Conservation (phyloP, 345 rosid species). For the Corchorus olitorius region DNA sequence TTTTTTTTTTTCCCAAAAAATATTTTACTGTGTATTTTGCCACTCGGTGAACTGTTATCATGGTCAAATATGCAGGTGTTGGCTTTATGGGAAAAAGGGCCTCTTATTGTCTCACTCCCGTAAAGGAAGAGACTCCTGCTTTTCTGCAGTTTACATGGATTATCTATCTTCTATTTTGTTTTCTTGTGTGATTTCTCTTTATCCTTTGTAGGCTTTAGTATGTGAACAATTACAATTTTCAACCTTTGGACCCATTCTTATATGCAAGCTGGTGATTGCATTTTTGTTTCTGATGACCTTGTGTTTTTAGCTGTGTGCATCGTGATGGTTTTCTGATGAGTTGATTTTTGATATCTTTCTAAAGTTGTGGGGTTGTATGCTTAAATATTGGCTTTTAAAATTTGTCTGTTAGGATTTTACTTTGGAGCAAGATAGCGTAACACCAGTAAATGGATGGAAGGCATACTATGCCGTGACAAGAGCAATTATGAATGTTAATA, state of each 20-base stretch:
- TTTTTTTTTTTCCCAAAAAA: not conserved
- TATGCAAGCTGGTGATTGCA: not conserved
- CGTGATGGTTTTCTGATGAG: not conserved
- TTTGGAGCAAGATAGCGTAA: constrained; percentile 78
- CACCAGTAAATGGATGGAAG: constrained; percentile 93
- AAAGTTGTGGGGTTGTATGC: constrained; percentile 4
- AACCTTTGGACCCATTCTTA: not conserved
- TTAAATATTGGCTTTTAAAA: constrained; percentile 1
- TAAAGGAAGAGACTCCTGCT: constrained; percentile 1
- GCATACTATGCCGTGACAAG: constrained; percentile 96
- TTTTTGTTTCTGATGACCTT: not conserved
- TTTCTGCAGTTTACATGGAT: not conserved
- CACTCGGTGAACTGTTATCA: not conserved
- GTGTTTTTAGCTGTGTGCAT: not conserved
- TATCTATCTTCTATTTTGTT: not conserved
- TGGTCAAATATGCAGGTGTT: not conserved
- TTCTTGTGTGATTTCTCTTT: not conserved
- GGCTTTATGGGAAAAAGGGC: not conserved
- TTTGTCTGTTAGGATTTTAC: constrained; percentile 76
- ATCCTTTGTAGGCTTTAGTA: not conserved
- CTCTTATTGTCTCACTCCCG: not conserved
- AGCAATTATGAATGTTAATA: constrained; percentile 79
- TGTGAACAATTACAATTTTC: not conserved
- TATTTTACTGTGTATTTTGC: not conserved
- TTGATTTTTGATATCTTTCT: constrained; percentile 2